These are phyloP conservation scores for Mallotus repandus DNA, from an alignment of 441 rosid species.

Conservation along the genomic window DNA sequence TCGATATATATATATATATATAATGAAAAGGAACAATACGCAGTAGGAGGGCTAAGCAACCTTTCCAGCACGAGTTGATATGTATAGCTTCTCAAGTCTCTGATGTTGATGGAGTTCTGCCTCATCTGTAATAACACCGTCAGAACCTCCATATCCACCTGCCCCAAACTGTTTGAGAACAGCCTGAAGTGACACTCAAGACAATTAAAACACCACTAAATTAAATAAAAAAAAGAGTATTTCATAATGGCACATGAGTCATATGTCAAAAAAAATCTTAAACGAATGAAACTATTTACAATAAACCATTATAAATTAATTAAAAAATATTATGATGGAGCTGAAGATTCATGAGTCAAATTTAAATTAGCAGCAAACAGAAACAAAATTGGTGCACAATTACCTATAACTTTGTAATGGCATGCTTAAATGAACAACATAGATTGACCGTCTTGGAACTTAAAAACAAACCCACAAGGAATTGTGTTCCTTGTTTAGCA, in stretches of 20 bases:
- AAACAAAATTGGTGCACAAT: background rate
- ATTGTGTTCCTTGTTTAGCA: background rate
- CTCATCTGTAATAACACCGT: conserved; percentile 63
- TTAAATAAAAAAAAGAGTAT: background rate
- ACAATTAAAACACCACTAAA: background rate
- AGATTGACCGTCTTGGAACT: conserved; percentile 6
- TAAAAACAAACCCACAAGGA: background rate
- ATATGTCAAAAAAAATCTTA: conserved; percentile 12
- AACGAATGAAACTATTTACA: background rate
- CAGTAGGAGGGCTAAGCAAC: conserved; percentile 33
- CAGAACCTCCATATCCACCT: conserved; percentile 84
- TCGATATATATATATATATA: background rate
- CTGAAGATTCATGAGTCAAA: background rate
- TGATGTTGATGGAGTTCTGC: conserved; percentile 79
- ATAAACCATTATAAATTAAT: background rate
- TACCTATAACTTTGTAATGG: background rate
- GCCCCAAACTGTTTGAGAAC: conserved; percentile 89
- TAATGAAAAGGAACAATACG: conserved; percentile 5
- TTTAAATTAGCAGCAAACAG: background rate
- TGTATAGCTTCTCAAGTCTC: conserved; percentile 85
- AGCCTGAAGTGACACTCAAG: conserved; percentile 47
- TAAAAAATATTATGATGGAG: background rate
- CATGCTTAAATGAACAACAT: background rate
- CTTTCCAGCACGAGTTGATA: conserved; percentile 90
- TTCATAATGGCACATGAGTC: conserved; percentile 13